Evolutionary conservation across 345 rosid species (phyloP), one percentile per base, ranked within the genome.

Genomic region (Laguncularia racemosa): DNA sequence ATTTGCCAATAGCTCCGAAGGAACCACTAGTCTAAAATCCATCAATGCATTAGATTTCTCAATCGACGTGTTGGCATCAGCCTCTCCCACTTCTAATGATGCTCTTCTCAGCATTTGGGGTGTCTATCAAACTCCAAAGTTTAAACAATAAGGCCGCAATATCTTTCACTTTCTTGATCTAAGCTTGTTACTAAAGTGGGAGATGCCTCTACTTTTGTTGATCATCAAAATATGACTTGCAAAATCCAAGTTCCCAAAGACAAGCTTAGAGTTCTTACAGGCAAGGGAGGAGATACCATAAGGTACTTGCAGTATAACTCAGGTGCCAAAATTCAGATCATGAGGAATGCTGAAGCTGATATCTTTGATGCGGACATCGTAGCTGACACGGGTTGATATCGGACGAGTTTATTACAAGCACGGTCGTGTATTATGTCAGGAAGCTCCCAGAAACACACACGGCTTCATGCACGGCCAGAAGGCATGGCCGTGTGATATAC

Each of bases 1-100:
- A 48, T 74, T 93, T 53, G 84, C 78, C 57, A 93, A 68, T 66
- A 93, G 84, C 65, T 93, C 97, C 43, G 89, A 84, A 61, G 99
- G 95, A 71, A 89, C 96, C 52, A 93, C 95, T 40, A 93, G 68
- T 86, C 98, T 95, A 60, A 95, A 89, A 80, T 92, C 93, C 50
- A 92, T 92, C 74, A 92, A 55, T 44, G 93, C 98, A 65, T 55
- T 86, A 61, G 98, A 80, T 73, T 92, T 92, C 79, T 92, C 98
- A 16, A 78, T 88, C 23, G 91, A 67, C 23, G 98, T 92, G 70
- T 88, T 92, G 57, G 81, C 77, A 57, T 86, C 89, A 89, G 88
- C 68, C 81, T 70, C 53, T 83, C 95, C n/a, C 57, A 92, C 95
- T 80, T 92, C 98, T 19, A 79, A 76, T 56, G 91, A 78, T 44